Base-by-base conservation (phyloP, 108 stramenopile species). In the Craspedostauros australis region DNA sequence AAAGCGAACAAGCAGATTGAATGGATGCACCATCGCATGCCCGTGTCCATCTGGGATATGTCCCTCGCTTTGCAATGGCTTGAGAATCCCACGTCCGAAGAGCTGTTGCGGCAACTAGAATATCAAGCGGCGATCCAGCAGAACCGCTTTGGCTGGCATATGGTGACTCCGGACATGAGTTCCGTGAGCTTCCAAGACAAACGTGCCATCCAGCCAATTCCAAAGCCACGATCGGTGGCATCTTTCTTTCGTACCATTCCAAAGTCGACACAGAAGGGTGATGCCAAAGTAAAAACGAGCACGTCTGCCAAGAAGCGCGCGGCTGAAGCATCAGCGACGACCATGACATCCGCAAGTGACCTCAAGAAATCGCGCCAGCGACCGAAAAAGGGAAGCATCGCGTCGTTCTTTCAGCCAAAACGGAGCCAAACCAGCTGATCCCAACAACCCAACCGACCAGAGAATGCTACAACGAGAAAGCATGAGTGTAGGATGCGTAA, bases 1-100 rank as follows among this genome's bases (percentile, higher is more conserved):
- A 80, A 87, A 33, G 83, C 79, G 6, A 68, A 66, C 41, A 57
- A 70, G 15, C 50, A 62, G 20, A 46, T 81, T 4, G 34, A 48
- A 16, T 86, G 82, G 81, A 42, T 91, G 4, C 90, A 91, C 56
- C 55, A 67, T 46, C 69, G 90, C 6, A 77, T 80, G 66, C 90
- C 90, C 0, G 63, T 87, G 18, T 72, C 74, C 29, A 20, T 86
- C 9, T 81, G 70, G 73, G 79, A 85, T 30, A 38, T 27, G 38
- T 48, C 65, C 6, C 58, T 75, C 0, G 85, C 83, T 5, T 46
- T 43, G 37, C 29, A 76, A 54, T 91, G 90, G 90, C 44, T 91
- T 23, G 7, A 19, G 12, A 28, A 60, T 46, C 90, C 90, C 19
- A 61, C 73, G 22, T 53, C 36, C 28, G 29, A 26, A 16, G 21